These are phyloP conservation scores for Suillus ampliporus DNA, from an alignment of 768 basidiomycete genomes.

Conservation along the genomic window DNA sequence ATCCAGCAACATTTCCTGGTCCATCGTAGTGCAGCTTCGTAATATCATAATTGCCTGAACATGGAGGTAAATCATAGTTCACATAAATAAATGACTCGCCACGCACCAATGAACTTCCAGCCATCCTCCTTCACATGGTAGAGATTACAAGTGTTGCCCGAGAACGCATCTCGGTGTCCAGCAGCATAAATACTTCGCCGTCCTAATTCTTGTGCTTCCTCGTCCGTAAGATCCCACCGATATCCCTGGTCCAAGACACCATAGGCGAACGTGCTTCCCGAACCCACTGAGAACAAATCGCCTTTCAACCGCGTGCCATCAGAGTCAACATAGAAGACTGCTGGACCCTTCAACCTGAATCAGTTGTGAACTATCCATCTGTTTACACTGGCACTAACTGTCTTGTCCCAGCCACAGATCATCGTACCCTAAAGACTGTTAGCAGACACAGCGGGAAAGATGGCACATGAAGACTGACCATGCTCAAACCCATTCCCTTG, in stretches of 20 bases:
- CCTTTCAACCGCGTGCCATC: constrained; percentile 96
- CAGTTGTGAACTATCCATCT: not conserved
- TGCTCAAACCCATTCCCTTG: constrained; percentile 99
- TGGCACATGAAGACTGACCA: constrained; percentile 58
- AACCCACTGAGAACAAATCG: constrained; percentile 98
- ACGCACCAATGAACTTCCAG: constrained; percentile 93
- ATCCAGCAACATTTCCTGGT: constrained; percentile 68
- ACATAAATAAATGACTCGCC: constrained; percentile 4
- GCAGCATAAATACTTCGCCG: constrained; percentile 95
- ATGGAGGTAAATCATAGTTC: constrained; percentile 44
- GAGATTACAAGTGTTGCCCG: constrained; percentile 94
- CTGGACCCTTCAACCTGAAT: constrained; percentile 67
- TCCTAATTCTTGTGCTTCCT: constrained; percentile 93
- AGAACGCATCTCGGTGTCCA: constrained; percentile 95
- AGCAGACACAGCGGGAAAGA: constrained; percentile 13
- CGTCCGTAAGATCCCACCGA: constrained; percentile 89
- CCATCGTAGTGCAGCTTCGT: constrained; percentile 92
- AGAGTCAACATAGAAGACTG: constrained; percentile 97
- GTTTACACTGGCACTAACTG: constrained; percentile 52
- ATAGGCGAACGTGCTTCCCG: constrained; percentile 98
- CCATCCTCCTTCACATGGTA: constrained; percentile 95
- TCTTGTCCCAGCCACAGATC: constrained; percentile 99
- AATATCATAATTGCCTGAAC: constrained; percentile 91
- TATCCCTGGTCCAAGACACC: constrained; percentile 98
- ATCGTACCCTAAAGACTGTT: constrained; percentile 80